Conservation (phyloP, 2,329 filamentous ascomycete species). For the Westerdykella aurantiaca region DNA sequence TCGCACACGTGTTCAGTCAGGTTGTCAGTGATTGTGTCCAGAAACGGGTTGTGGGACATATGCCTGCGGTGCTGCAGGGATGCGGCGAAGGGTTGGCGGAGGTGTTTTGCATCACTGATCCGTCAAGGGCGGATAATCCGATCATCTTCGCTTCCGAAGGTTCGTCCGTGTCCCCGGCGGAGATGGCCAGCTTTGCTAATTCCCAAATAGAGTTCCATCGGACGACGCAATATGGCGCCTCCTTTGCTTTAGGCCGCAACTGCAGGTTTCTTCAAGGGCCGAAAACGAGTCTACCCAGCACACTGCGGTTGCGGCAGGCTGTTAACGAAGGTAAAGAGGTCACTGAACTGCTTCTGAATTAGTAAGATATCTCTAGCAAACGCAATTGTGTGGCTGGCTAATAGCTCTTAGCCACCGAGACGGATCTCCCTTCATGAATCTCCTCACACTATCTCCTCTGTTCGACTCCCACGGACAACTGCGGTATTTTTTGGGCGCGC, state of each 20-base stretch:
- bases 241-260: constrained; percentile 68
- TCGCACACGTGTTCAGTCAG: constrained; percentile 61
- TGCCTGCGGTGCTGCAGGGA: constrained; percentile 59
- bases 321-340: constrained; percentile 60
- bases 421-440: constrained; percentile 70
- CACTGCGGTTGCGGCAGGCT: constrained; percentile 57
- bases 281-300: constrained; percentile 59
- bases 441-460: constrained; percentile 67
- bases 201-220: constrained; percentile 60
- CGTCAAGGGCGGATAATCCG: constrained; percentile 65
- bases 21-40: constrained; percentile 66
- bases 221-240: constrained; percentile 69
- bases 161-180: constrained; percentile 25
- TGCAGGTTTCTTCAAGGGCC: constrained; percentile 75
- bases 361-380: constrained; percentile 41
- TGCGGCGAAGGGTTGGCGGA: constrained; percentile 71
- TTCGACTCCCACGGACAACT: constrained; percentile 61
- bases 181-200: constrained; percentile 5
- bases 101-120: constrained; percentile 71
- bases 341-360: constrained; percentile 71
- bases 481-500: constrained; percentile 66
- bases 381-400: background rate
- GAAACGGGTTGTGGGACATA: constrained; percentile 60
- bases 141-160: constrained; percentile 73
- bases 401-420: constrained; percentile 55